Base-by-base conservation (phyloP, 495 filamentous ascomycete species). In the Tricharina praecox region DNA sequence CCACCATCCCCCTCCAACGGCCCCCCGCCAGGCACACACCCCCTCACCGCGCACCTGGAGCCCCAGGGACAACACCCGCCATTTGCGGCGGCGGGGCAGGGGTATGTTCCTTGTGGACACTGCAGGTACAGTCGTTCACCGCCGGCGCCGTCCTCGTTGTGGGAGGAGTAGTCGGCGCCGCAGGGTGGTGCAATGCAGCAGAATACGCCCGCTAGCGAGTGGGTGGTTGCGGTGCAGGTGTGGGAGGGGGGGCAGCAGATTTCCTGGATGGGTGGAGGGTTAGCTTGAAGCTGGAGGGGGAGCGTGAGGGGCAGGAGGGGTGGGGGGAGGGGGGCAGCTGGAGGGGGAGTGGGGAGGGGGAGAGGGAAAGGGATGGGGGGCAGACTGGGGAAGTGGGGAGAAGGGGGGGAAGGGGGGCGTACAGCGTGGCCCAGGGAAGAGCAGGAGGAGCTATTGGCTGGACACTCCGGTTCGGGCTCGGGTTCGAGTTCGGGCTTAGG, bases 31-130 rank as follows among this genome's bases (percentile, higher is more conserved):
- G 53, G 25, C 21, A 50, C 38, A 11, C 53, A 55, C 26, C 50
- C 26, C 11, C 50, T 26, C 10, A 43, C 35, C 5, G 25, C 51
- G 24, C 53, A 55, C 4, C 16, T 45, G 11, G 54, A 47, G 15
- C 52, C 46, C 15, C 49, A 54, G 36, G 45, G 33, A 32, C 85
- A 93, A 58, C 85, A 93, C 1, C 75, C 76, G 5, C 85, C 85
- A 0, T 77, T 71, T 0, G 64, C 66, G 16, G 68, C 70, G 9
- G 73, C 75, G 0, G 73, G 73, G 50, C 85, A 94, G 40, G 69
- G 70, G 44, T 76, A 83, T 85, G 85, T 93, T 1, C 83, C 84
- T 23, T 47, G 81, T 79, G 56, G 85, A 88, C 21, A 57, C 15
- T 30, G 20, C 19, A 55, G 53, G n/a, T 55, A 47, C 13, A 32